Evolutionary conservation across 495 filamentous ascomycete species (phyloP).

Genomic region (Aspergillus leporis): DNA sequence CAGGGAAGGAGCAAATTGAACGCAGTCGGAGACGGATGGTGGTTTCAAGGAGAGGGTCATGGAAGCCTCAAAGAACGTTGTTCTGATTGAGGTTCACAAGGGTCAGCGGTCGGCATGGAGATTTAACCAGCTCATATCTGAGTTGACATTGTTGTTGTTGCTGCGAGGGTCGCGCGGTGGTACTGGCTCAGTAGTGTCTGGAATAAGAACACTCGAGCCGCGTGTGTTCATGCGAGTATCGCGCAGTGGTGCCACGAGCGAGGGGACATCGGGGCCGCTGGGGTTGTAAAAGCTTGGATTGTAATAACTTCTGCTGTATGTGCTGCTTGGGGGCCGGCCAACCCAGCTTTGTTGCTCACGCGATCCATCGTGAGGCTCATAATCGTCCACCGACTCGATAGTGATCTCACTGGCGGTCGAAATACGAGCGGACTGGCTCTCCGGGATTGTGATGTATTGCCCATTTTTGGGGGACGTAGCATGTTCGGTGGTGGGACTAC

Average conservation of each 20-base stretch:
- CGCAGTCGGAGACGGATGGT: not conserved
- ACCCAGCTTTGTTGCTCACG: conserved; percentile 47
- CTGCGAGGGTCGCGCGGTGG: conserved; percentile 24
- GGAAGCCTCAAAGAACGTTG: conserved; percentile 5
- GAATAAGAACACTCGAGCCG: conserved; percentile 36
- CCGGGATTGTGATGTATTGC: conserved; percentile 44
- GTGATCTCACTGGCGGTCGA: conserved; percentile 60
- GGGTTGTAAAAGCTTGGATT: conserved; percentile 36
- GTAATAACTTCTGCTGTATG: conserved; percentile 58
- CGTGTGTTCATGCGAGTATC: conserved; percentile 32
- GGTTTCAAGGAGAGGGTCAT: not conserved
- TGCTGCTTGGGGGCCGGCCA: conserved; percentile 57
- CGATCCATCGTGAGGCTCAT: conserved; percentile 48
- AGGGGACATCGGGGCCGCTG: conserved; percentile 35
- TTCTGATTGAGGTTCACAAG: not conserved
- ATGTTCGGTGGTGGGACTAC: conserved; percentile 67
- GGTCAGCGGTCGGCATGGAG: conserved; percentile 42
- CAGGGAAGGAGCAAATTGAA: conserved; percentile 7
- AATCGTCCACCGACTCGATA: conserved; percentile 52
- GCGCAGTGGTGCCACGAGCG: conserved; percentile 19
- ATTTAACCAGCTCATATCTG: conserved; percentile 81
- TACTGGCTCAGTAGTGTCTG: conserved; percentile 43
- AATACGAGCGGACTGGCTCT: conserved; percentile 64
- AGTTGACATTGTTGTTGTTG: conserved; percentile 32
- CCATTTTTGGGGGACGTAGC: conserved; percentile 36